phyloP scores from a whole-genome alignment of 192 early-diverging fungal genomes.

The Coemansia sp. region DNA sequence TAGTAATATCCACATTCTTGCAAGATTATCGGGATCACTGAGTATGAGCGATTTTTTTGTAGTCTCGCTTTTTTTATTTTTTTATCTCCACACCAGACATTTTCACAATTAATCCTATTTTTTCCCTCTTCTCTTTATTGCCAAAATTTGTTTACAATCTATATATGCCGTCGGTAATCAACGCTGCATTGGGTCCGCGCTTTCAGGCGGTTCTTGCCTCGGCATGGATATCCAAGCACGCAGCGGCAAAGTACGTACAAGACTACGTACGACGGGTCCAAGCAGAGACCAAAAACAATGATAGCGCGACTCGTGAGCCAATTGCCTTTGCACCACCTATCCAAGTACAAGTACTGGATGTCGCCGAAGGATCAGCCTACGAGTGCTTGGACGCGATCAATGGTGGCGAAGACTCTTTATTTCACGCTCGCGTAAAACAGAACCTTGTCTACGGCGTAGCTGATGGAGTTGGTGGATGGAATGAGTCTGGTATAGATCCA shows the following conservation, averaged over 20 bases:
- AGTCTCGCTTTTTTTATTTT: not conserved
- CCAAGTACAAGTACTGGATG: conserved; percentile 44
- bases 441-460: conserved; percentile 49
- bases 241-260: conserved; percentile 44
- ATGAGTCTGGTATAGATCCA: conserved; percentile 50
- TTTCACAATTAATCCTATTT: not conserved
- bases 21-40: not conserved
- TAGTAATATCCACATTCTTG: not conserved
- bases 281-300: conserved; percentile 1
- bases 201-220: conserved; percentile 49
- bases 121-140: not conserved
- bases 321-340: conserved; percentile 44
- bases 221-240: conserved; percentile 54
- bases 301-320: conserved; percentile 8
- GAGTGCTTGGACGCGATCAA: conserved; percentile 46
- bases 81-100: not conserved
- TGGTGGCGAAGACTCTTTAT: conserved; percentile 52
- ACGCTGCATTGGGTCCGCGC: conserved; percentile 30
- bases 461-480: conserved; percentile 55
- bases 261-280: conserved; percentile 35
- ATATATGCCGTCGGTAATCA: conserved; percentile 10
- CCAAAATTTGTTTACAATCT: not conserved
- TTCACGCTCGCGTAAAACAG: conserved; percentile 42
- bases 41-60: not conserved
- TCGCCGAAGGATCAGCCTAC: conserved; percentile 17